Evolutionary conservation across 2,329 filamentous ascomycete genomes (phyloP).

Genomic region (Balansia obtecta): DNA sequence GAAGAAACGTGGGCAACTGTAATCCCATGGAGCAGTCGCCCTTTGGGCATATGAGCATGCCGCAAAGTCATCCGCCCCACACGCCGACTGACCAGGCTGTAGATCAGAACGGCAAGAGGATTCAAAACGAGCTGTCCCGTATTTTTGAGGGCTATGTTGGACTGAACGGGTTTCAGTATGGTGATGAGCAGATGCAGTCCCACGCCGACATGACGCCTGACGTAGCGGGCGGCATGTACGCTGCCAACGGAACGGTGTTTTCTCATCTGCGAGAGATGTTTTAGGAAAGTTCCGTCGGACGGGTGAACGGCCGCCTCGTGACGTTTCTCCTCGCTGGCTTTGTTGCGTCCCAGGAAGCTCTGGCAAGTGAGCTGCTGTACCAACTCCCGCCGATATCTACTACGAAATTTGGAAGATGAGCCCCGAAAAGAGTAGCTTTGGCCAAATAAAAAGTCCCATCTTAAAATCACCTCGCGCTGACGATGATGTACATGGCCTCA

Average conservation of each 20-base stretch:
- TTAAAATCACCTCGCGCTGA: not conserved
- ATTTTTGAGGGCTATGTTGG: constrained; percentile 29
- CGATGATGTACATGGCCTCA: not conserved
- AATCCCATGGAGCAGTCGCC: constrained; percentile 10
- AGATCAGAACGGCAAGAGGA: constrained; percentile 32
- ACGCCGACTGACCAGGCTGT: constrained; percentile 6
- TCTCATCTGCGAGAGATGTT: constrained; percentile 26
- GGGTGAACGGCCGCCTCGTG: not conserved
- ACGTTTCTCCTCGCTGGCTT: not conserved
- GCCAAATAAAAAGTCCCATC: too few relatives aligned
- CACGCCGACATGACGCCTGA: constrained; percentile 14
- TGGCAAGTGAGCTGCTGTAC: not conserved
- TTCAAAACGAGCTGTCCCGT: constrained; percentile 42
- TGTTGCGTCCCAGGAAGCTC: not conserved
- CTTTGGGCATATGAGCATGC: constrained; percentile 18
- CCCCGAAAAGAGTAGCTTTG: not conserved
- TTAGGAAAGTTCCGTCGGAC: constrained; percentile 8
- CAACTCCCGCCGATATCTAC: not conserved
- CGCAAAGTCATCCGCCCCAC: constrained; percentile 5
- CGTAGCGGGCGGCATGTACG: constrained; percentile 9
- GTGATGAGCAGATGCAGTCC: constrained; percentile 13
- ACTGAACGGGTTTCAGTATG: constrained; percentile 21
- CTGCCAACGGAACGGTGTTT: constrained; percentile 22
- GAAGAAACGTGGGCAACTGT: constrained; percentile 18
- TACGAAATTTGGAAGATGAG: not conserved